A percentile compares a stretch with the other conserved stretches of the same genome.
These are phyloP conservation scores for Aurinia saxatilis DNA, from an alignment of 345 rosid genomes.

Conservation along the genomic window DNA sequence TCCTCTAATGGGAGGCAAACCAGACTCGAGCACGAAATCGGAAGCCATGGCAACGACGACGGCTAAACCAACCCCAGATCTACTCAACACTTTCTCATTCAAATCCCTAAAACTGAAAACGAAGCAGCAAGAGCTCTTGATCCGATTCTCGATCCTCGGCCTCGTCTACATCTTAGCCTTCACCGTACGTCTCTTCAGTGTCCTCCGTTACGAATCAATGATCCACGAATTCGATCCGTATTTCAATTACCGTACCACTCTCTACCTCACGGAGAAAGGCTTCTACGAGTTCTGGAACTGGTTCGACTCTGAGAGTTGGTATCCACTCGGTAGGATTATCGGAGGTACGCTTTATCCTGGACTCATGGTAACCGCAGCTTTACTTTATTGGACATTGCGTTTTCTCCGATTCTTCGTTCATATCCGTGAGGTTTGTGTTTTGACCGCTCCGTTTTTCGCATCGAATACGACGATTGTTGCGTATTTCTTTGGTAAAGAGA, in stretches of 20 bases:
- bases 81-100: constrained; percentile 33
- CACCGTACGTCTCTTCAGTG: constrained; percentile 81
- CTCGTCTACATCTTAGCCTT: constrained; percentile 87
- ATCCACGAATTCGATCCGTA: constrained; percentile 98
- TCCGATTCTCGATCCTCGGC: constrained; percentile 76
- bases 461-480: constrained; percentile 92
- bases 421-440: constrained; percentile 93
- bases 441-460: constrained; percentile 95
- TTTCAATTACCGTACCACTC: constrained; percentile 89
- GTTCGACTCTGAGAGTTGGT: constrained; percentile 98
- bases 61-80: constrained; percentile 43
- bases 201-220: constrained; percentile 95
- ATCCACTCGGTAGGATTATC: constrained; percentile 92
- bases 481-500: constrained; percentile 93
- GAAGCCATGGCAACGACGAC: constrained; percentile 12
- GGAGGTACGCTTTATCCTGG: constrained; percentile 97
- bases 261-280: constrained; percentile 72
- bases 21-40: constrained; percentile 10
- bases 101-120: constrained; percentile 63
- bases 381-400: constrained; percentile 60
- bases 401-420: constrained; percentile 80
- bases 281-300: constrained; percentile 99
- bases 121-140: constrained; percentile 87
- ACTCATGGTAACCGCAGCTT: constrained; percentile 86
- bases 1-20: constrained; percentile 19